Conservation (phyloP, 1,139 yeast genomes). For the Saccharomyces hybrid region DNA sequence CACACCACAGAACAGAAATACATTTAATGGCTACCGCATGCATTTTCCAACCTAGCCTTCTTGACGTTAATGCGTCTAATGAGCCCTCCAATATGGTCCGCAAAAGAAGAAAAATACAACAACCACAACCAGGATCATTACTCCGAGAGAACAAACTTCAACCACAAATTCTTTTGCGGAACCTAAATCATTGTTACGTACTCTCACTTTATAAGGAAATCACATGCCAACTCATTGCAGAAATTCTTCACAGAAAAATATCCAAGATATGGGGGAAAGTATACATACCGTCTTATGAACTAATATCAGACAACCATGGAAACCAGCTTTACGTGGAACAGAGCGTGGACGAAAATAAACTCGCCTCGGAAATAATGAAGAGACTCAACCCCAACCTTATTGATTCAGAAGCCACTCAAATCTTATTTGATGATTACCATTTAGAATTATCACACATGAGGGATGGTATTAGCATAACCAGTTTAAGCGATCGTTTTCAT, state of each 20-base stretch:
- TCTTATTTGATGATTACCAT: slow-evolving; percentile 17
- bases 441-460: slow-evolving; percentile 10
- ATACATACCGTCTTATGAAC: slow-evolving; percentile 20
- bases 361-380: slow-evolving; percentile 13
- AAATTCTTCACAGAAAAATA: slow-evolving; percentile 7
- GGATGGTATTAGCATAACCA: not conserved
- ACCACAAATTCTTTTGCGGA: not conserved
- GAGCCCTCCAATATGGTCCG: not conserved
- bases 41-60: not conserved
- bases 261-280: slow-evolving; percentile 12
- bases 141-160: not conserved
- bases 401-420: slow-evolving; percentile 12
- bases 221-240: slow-evolving; percentile 8
- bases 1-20: not conserved
- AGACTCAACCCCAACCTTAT: slow-evolving; percentile 15
- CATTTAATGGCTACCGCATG: not conserved
- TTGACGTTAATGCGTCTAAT: not conserved
- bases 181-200: slow-evolving; percentile 11
- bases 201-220: slow-evolving; percentile 13
- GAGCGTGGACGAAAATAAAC: slow-evolving; percentile 10
- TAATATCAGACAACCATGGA: slow-evolving; percentile 20
- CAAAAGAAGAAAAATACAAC: not conserved
- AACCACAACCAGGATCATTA: not conserved
- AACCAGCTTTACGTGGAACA: slow-evolving; percentile 22
- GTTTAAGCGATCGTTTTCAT: not conserved